A percentile compares a stretch with the other conserved stretches of the same genome.
These are phyloP conservation scores for Fusarium chlamydosporum DNA, from an alignment of 2,329 filamentous ascomycete genomes.

Conservation along the genomic window DNA sequence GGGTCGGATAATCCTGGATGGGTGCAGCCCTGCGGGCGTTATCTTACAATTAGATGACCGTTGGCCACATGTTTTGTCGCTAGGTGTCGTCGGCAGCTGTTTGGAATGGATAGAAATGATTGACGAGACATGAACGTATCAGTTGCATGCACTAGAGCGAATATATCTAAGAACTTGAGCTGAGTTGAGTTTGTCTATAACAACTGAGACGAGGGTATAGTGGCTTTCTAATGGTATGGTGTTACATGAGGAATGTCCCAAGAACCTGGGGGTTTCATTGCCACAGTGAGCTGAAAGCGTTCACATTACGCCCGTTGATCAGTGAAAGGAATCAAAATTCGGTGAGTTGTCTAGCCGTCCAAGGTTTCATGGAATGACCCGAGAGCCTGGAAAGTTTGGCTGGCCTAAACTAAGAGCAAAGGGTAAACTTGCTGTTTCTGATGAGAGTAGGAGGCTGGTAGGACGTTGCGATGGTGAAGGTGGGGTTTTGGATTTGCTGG, in stretches of 20 bases:
- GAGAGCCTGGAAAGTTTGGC: slow-evolving; percentile 37
- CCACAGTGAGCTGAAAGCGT: slow-evolving; percentile 6
- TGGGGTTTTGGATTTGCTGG: slow-evolving; percentile 15
- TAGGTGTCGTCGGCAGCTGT: background rate
- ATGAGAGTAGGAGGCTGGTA: background rate
- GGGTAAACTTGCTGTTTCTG: slow-evolving; percentile 15
- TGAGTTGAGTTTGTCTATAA: background rate
- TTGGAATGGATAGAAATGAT: slow-evolving; percentile 8
- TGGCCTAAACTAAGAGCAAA: slow-evolving; percentile 1
- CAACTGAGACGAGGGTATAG: background rate
- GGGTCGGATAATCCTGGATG: slow-evolving; percentile 30
- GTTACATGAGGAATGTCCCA: slow-evolving; percentile 20
- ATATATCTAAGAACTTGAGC: background rate
- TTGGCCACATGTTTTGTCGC: slow-evolving; percentile 18
- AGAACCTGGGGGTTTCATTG: background rate
- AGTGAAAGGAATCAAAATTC: too few relatives aligned
- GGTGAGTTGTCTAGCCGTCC: background rate
- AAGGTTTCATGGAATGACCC: slow-evolving; percentile 36
- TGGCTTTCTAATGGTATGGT: background rate
- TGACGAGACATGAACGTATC: background rate
- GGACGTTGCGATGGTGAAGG: slow-evolving; percentile 12
- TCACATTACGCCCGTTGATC: slow-evolving; percentile 20
- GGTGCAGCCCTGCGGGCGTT: slow-evolving; percentile 39
- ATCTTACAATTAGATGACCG: slow-evolving; percentile 19
- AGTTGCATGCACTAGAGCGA: background rate